Percentiles rank a stretch among this genome's conserved stretches.
These are phyloP conservation scores for Lyophyllum atratum DNA, from an alignment of 768 basidiomycete species.

Conservation along the genomic window DNA sequence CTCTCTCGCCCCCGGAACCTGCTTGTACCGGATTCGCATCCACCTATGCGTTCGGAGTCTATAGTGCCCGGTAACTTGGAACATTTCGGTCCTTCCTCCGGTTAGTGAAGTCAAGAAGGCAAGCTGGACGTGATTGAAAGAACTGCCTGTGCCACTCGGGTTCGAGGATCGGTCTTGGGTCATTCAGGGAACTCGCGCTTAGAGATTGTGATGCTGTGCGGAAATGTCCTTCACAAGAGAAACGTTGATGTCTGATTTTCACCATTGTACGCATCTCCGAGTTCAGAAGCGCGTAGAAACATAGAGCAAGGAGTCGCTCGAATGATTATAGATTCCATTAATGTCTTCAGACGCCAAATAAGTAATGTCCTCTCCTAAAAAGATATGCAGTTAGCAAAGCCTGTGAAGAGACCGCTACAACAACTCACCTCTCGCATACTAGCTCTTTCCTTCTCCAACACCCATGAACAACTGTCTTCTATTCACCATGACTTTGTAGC, in stretches of 20 bases:
- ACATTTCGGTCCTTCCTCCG: no score
- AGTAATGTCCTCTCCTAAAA: background rate
- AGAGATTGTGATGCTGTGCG: no score
- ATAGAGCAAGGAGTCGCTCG: background rate
- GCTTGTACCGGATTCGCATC: no score
- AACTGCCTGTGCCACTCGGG: no score
- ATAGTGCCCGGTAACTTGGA: no score
- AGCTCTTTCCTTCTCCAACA: constrained; percentile 12
- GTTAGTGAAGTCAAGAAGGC: no score
- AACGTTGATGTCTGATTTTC: background rate
- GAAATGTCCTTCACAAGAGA: no score
- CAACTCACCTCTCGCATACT: constrained; percentile 7
- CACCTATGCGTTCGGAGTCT: no score
- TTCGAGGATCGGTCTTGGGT: no score
- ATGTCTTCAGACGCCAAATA: background rate
- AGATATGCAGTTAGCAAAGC: background rate
- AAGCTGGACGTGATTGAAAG: no score
- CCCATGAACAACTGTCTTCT: constrained; percentile 34
- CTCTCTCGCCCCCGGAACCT: no score
- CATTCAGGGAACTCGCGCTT: no score
- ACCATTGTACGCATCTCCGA: background rate
- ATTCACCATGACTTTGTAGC: constrained; percentile 60
- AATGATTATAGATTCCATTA: background rate
- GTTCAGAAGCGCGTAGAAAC: background rate
- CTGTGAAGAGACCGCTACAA: background rate